A percentile compares a stretch with the other conserved stretches of the same genome.
These are phyloP conservation scores for Extremus antarcticus DNA, from an alignment of 495 filamentous ascomycete species.

Conservation along the genomic window DNA sequence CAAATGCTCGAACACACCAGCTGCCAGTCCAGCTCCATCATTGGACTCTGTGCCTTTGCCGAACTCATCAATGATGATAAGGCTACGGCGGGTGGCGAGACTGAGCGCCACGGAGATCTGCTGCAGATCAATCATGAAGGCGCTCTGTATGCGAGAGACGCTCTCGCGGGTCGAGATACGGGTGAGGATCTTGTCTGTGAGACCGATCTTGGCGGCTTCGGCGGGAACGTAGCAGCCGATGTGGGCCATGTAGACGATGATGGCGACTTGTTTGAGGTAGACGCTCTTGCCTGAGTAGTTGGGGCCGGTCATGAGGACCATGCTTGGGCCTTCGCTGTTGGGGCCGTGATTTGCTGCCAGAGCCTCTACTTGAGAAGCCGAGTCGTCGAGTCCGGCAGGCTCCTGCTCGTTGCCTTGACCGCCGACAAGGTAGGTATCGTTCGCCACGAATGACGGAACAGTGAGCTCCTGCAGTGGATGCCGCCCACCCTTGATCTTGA, in stretches of 20 bases:
- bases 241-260: conserved; percentile 89
- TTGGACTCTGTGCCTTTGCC: conserved; percentile 81
- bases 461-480: conserved; percentile 85
- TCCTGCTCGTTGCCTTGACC: conserved; percentile 35
- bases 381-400: background rate
- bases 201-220: conserved; percentile 61
- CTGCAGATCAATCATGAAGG: conserved; percentile 87
- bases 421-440: conserved; percentile 62
- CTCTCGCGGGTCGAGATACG: conserved; percentile 80
- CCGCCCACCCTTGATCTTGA: conserved; percentile 70
- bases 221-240: conserved; percentile 87
- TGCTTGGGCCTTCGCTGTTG: conserved; percentile 43
- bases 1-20: conserved; percentile 69
- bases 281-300: conserved; percentile 96
- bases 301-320: conserved; percentile 79
- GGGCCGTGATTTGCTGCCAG: background rate
- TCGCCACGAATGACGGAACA: conserved; percentile 76
- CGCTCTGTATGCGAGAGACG: conserved; percentile 74
- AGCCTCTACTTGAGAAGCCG: background rate
- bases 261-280: conserved; percentile 90
- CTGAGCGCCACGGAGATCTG: conserved; percentile 72
- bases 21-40: conserved; percentile 79
- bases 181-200: conserved; percentile 90
- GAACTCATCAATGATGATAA: conserved; percentile 89
- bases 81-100: conserved; percentile 63